Evolutionary conservation across 2,329 filamentous ascomycete species (phyloP).

Genomic region (Mycocentrospora acerina): DNA sequence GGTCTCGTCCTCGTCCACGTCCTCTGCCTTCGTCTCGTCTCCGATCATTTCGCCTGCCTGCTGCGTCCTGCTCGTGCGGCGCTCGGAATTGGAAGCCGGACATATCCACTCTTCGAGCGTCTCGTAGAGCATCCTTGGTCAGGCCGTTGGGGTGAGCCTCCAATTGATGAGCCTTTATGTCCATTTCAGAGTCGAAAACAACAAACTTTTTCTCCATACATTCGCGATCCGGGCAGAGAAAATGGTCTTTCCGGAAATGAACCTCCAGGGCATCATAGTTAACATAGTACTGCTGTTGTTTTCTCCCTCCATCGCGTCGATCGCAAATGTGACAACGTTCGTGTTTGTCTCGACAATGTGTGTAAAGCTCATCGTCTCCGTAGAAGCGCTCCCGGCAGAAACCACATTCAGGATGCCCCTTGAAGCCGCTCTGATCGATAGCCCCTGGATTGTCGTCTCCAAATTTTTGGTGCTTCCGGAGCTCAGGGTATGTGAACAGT

Average conservation of each 20-base stretch:
- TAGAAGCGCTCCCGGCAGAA: slow-evolving; percentile 95
- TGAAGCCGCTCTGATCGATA: slow-evolving; percentile 91
- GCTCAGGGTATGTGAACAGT: slow-evolving; percentile 77
- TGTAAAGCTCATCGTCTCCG: slow-evolving; percentile 90
- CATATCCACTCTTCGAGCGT: slow-evolving; percentile 83
- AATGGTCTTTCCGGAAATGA: slow-evolving; percentile 88
- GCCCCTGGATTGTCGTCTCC: slow-evolving; percentile 91
- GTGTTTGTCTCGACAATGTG: slow-evolving; percentile 90
- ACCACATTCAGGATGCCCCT: slow-evolving; percentile 88
- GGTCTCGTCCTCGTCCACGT: slow-evolving; percentile 74
- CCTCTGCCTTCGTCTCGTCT: slow-evolving; percentile 51
- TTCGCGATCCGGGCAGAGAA: slow-evolving; percentile 77
- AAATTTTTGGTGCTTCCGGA: slow-evolving; percentile 83
- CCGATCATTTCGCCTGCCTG: slow-evolving; percentile 48
- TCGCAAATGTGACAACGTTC: slow-evolving; percentile 96
- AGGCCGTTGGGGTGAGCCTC: slow-evolving; percentile 76
- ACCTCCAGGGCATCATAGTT: slow-evolving; percentile 84
- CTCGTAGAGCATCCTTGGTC: slow-evolving; percentile 79
- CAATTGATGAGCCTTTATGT: slow-evolving; percentile 90
- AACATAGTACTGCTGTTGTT: slow-evolving; percentile 80
- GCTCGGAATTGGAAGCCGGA: slow-evolving; percentile 79
- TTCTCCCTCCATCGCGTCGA: slow-evolving; percentile 59
- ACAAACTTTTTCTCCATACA: slow-evolving; percentile 97
- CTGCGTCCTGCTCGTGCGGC: slow-evolving; percentile 65
- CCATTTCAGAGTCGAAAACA: slow-evolving; percentile 92